Evolutionary conservation across 179 eudicot species (phyloP).

Genomic region (Heliamphora pulchella): DNA sequence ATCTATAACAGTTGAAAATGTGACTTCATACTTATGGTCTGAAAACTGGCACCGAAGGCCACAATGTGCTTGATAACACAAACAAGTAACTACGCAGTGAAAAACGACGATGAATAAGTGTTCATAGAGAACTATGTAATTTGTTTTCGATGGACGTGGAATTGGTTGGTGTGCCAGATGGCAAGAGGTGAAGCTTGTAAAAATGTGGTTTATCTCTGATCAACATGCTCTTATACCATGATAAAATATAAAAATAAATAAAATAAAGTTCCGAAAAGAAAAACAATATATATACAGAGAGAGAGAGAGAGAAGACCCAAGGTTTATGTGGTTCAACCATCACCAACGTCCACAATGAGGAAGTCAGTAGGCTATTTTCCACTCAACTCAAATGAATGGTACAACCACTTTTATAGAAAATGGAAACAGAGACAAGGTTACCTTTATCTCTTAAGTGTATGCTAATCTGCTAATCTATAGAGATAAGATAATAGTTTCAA

Average conservation of each 20-base stretch:
- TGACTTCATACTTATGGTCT: background rate
- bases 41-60: background rate
- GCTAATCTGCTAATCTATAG: background rate
- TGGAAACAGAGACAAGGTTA: background rate
- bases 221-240: conserved; percentile 1
- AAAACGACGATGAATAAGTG: background rate
- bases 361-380: background rate
- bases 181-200: background rate
- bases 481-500: too few species aligned
- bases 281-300: background rate
- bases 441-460: background rate
- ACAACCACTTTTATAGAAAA: background rate
- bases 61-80: background rate
- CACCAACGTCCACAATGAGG: too few species aligned
- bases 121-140: background rate
- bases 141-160: background rate
- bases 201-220: background rate
- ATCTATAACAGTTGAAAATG: background rate
- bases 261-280: background rate
- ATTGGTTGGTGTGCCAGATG: background rate
- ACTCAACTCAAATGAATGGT: background rate
- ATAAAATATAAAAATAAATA: background rate
- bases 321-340: background rate
- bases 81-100: background rate
- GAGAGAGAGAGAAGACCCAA: background rate